Conservation (phyloP, 768 basidiomycete genomes). For the Hirschioporus abietinus region DNA sequence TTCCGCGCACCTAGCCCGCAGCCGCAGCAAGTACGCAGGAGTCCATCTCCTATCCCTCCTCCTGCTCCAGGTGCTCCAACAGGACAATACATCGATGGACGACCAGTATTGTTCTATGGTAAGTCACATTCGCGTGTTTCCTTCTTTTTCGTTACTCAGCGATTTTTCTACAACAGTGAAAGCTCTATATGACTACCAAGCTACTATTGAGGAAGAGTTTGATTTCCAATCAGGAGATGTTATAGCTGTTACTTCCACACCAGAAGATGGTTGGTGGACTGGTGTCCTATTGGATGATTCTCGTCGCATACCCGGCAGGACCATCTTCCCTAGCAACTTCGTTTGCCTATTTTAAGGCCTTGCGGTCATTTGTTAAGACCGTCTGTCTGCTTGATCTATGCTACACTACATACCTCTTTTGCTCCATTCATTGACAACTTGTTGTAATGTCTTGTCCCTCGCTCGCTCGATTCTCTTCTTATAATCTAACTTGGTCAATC, state of each 20-base stretch:
- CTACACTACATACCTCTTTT: neutral
- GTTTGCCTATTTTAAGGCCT: conserved; percentile 62
- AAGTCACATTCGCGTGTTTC: conserved; percentile 24
- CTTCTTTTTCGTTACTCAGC: neutral
- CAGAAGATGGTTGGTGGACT: conserved; percentile 98
- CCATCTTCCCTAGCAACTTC: conserved; percentile 88
- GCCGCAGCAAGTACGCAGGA: conserved; percentile 25
- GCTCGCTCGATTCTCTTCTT: neutral
- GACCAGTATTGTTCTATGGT: conserved; percentile 87
- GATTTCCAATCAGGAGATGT: conserved; percentile 94
- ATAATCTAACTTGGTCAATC: neutral
- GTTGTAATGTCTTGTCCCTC: neutral
- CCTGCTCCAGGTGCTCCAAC: conserved; percentile 45
- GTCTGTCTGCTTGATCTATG: neutral
- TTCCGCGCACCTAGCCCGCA: conserved; percentile 42
- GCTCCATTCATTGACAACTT: neutral
- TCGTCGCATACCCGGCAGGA: conserved; percentile 61
- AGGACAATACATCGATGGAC: conserved; percentile 73
- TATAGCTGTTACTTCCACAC: conserved; percentile 90
- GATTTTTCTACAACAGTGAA: conserved; percentile 50
- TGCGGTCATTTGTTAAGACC: neutral
- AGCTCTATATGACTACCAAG: conserved; percentile 83
- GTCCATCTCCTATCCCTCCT: conserved; percentile 48
- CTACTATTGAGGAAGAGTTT: conserved; percentile 89
- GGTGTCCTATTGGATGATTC: conserved; percentile 80